These are phyloP conservation scores for Fusarium cyanostomum DNA, from an alignment of 2,329 filamentous ascomycete genomes.

Conservation along the genomic window DNA sequence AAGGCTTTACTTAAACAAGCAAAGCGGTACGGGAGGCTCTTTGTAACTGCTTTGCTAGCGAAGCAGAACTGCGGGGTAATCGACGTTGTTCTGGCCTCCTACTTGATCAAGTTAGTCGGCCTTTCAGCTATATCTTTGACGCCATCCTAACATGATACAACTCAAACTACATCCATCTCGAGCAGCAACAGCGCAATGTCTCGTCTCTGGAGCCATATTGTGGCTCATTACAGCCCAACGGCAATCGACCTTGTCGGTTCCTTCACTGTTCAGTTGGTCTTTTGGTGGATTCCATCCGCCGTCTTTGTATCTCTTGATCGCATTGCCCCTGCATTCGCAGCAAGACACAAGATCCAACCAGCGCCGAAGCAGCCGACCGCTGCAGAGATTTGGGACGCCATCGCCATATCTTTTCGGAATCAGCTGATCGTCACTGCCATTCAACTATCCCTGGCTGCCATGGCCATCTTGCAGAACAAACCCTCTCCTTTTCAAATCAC, in stretches of 20 bases:
- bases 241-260: constrained; percentile 54
- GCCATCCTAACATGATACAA: not conserved
- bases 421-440: constrained; percentile 54
- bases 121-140: not conserved
- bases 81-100: not conserved
- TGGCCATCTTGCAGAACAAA: constrained; percentile 11
- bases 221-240: not conserved
- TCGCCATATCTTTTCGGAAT: constrained; percentile 57
- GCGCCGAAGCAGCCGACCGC: constrained; percentile 58
- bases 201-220: not conserved
- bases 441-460: constrained; percentile 34
- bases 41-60: not conserved
- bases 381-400: constrained; percentile 56
- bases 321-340: constrained; percentile 58
- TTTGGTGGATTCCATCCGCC: constrained; percentile 57
- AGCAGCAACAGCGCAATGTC: not conserved
- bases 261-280: constrained; percentile 52
- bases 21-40: not conserved
- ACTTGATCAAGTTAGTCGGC: constrained; percentile 17
- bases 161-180: not conserved
- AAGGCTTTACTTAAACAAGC: not conserved
- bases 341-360: constrained; percentile 64
- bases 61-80: constrained; percentile 9
- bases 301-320: constrained; percentile 56
- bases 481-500: constrained; percentile 53